A percentile compares a stretch with the other conserved stretches of the same genome.
These are phyloP conservation scores for Malbranchea cinnamomea DNA, from an alignment of 2,329 filamentous ascomycete species.

Conservation along the genomic window DNA sequence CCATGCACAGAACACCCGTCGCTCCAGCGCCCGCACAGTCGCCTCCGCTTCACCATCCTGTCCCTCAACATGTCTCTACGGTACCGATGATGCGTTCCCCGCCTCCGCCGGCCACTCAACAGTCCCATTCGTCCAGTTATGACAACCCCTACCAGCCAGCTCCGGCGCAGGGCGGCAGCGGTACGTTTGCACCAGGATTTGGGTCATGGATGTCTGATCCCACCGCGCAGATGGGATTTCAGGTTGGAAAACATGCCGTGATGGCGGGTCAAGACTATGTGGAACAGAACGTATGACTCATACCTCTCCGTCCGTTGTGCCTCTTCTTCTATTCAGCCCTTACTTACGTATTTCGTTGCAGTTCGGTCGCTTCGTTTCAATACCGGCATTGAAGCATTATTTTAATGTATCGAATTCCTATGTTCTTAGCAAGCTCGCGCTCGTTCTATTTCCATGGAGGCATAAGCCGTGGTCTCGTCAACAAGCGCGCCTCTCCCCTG, in stretches of 20 bases:
- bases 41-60: conserved; percentile 88
- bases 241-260: conserved; percentile 84
- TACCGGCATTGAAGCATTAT: conserved; percentile 91
- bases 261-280: conserved; percentile 86
- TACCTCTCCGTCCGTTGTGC: background rate
- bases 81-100: conserved; percentile 94
- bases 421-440: conserved; percentile 79
- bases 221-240: conserved; percentile 84
- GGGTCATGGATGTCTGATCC: conserved; percentile 93
- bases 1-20: conserved; percentile 78
- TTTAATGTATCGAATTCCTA: conserved; percentile 98
- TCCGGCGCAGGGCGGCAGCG: conserved; percentile 25
- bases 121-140: conserved; percentile 42
- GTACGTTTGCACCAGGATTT: conserved; percentile 45
- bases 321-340: no score
- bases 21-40: conserved; percentile 60
- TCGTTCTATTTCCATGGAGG: conserved; percentile 94
- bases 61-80: conserved; percentile 95
- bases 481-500: conserved; percentile 42
- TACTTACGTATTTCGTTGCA: conserved; percentile 18
- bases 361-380: conserved; percentile 75
- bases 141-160: conserved; percentile 35
- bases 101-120: conserved; percentile 62
- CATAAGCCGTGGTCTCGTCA: conserved; percentile 96
- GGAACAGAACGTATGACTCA: conserved; percentile 67